Evolutionary conservation across 2,329 filamentous ascomycete species (phyloP), one percentile per base, ranked within the genome.

Genomic region (Claviceps sorghi): DNA sequence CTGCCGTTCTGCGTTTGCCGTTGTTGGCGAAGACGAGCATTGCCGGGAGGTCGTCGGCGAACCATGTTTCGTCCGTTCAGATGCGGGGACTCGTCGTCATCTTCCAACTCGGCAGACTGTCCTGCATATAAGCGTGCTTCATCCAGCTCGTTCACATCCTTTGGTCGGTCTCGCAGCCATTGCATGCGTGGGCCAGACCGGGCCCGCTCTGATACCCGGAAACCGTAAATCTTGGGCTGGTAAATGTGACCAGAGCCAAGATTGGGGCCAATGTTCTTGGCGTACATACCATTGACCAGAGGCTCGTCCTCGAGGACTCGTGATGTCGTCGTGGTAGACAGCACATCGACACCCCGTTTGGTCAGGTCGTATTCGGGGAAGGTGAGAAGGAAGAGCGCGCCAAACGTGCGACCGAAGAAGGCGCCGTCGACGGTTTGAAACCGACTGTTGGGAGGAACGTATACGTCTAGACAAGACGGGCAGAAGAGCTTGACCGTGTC

Each of bases 401-500:
- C 90, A 67, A 98, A 98, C 0, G 93, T 98, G 51, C 93, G 91
- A 48, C 93, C 93, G 64, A 98, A 98, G 73, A 97, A 98, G 47
- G 93, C 93, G 51, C 93, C 93, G 60, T 98, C 93, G 36, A 98
- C 93, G 2, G 88, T 91, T 69, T 97, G 93, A 66, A 97, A 98
- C 21, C 93, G 82, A 63, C 88, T 95, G 73, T 97, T 98, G 42
- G 93, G 93, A 3, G 93, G 93, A 0, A 93, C 93, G 69, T 97
- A 98, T 62, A 97, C 88, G 65, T 98, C 93, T 58, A 96, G 80
- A 69, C 93, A 98, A 56, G 88, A 90, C 2, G 93, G 93, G 66
- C 93, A 98, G 72, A 96, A 98, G 22, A 98, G 80, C 73, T 98
- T 98, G 64, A 98, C 93, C 0, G 93, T 98, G 64, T 98, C 91